A percentile compares a stretch with the other conserved stretches of the same genome.
Conservation (phyloP, 306 rosid genomes). For the Vachellia collinsii region DNA sequence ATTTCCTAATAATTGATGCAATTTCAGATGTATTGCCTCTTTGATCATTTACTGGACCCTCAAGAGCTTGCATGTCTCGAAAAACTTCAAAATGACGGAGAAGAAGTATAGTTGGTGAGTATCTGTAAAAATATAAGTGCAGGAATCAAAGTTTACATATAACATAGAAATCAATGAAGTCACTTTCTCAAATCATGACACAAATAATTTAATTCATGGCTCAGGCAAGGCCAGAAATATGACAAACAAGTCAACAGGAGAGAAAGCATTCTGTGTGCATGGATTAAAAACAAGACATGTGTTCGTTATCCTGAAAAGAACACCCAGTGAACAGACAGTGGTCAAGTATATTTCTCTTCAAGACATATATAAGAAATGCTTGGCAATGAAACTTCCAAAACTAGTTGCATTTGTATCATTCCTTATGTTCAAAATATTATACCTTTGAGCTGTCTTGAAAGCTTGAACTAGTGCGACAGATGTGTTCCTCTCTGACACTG, state of each 20-base stretch:
- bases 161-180: conserved; percentile 29
- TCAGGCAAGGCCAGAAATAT: conserved; percentile 20
- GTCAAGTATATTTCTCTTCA: conserved; percentile 16
- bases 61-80: conserved; percentile 61
- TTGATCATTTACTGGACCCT: conserved; percentile 71
- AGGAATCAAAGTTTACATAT: conserved; percentile 25
- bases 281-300: not conserved
- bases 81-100: conserved; percentile 94
- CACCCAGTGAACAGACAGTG: conserved; percentile 1
- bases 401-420: conserved; percentile 20
- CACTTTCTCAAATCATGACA: conserved; percentile 29
- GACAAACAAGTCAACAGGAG: not conserved
- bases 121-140: conserved; percentile 60
- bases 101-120: conserved; percentile 86
- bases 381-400: conserved; percentile 3
- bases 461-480: conserved; percentile 82
- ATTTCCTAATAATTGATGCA: conserved; percentile 82
- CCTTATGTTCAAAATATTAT: conserved; percentile 1
- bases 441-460: conserved; percentile 88
- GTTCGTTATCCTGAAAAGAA: conserved; percentile 1
- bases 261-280: conserved; percentile 4
- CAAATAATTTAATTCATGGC: conserved; percentile 8
- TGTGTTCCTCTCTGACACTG: conserved; percentile 61
- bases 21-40: conserved; percentile 70
- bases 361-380: not conserved